Base-by-base conservation (phyloP, 352 stramenopile genomes). In the Saprolegnia diclina region DNA sequence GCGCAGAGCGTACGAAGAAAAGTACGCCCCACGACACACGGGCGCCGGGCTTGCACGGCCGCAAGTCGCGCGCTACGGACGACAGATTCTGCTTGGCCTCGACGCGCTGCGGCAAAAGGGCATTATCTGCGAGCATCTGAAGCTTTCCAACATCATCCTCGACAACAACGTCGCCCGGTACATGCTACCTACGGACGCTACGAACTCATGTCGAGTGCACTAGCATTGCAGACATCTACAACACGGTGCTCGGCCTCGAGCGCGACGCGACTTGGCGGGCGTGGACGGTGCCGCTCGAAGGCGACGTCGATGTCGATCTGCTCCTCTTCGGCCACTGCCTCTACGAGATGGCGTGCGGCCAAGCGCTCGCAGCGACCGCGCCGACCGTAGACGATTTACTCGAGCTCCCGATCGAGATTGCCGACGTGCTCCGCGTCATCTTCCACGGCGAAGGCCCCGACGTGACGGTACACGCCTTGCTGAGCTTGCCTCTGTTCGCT, bases 271-370 rank as follows among this genome's bases (percentile, higher is more conserved):
- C 77, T n/a, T 79, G 66, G 65, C 82, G 83, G 0, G 77, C 84
- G 21, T 71, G 79, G 7, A 92, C 83, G 2, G 74, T 91, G 55
- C 72, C 79, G 32, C 63, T 92, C 2, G 85, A 92, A 56, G 77
- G 78, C 21, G 72, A 80, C 22, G 81, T 89, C 42, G 83, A 88
- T 67, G 74, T 91, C 24, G 85, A 92, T 64, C 13, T 91, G 32
- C 74, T 92, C 22, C 71, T 89, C 0, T 87, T 91, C 65, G 82
- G 84, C 6, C 82, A 89, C 10, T 73, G 90, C 35, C 56, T 92
- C 57, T 92, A 90, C 56, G 84, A 92, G 56, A 90, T 92, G 84
- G 82, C 79, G 0, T 90, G 81, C 3, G 84, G 84, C 0, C 71
- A 77, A 74, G 82, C 90, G 69, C 72, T 92, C 0, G 24, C 74